A percentile compares a stretch with the other conserved stretches of the same genome.
phyloP scores from a whole-genome alignment of 805 yeast genomes.

The Candida incommunis region DNA sequence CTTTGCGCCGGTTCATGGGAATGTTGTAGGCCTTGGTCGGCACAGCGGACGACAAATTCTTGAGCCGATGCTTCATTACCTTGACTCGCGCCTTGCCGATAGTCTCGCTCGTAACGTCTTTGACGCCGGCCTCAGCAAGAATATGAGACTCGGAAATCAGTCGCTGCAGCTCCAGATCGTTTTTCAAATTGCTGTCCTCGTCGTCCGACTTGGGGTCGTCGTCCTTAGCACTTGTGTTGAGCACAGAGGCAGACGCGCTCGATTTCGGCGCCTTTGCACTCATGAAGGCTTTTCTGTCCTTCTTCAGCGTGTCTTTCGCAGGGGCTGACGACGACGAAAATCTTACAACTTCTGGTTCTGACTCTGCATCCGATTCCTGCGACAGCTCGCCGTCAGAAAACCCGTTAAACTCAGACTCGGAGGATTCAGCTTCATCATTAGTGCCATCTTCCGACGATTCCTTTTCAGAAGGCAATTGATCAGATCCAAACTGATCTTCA shows the following conservation, averaged over 20 bases:
- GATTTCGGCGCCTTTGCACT: background rate
- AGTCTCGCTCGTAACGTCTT: slow-evolving; percentile 15
- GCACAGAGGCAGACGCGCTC: background rate
- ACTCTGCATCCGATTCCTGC: background rate
- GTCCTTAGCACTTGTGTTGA: background rate
- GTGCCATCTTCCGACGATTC: background rate
- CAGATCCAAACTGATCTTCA: background rate
- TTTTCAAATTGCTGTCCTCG: slow-evolving; percentile 30
- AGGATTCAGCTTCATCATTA: background rate
- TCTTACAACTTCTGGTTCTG: background rate
- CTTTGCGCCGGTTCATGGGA: slow-evolving; percentile 77
- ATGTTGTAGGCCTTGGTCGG: slow-evolving; percentile 45
- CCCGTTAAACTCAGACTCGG: background rate
- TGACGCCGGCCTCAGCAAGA: slow-evolving; percentile 16
- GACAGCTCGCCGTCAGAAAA: background rate
- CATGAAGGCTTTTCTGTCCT: background rate
- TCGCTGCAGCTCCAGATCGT: slow-evolving; percentile 51
- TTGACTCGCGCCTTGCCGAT: slow-evolving; percentile 19
- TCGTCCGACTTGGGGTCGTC: slow-evolving; percentile 3
- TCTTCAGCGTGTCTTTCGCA: background rate
- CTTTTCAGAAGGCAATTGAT: background rate
- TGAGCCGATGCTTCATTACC: slow-evolving; percentile 16
- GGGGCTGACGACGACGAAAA: background rate
- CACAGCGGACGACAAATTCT: slow-evolving; percentile 10
- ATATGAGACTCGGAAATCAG: slow-evolving; percentile 52